These are phyloP conservation scores for cucumber (Cucumis sativus) DNA, from an alignment of 306 rosid genomes.

Conservation along the genomic window DNA sequence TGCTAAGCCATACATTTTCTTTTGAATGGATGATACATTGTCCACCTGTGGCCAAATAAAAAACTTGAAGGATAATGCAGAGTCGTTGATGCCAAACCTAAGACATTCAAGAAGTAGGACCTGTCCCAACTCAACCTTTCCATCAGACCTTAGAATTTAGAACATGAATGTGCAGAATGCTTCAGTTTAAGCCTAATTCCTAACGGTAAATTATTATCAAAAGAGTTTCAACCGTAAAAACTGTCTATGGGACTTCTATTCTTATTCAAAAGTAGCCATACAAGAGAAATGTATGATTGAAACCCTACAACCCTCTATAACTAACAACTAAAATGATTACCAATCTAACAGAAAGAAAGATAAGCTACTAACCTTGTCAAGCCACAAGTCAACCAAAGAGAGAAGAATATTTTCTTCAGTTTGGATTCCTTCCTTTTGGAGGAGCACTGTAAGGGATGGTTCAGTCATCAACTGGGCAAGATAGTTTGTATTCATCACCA, in stretches of 20 bases:
- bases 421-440: constrained; percentile 54
- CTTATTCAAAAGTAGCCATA: neutral
- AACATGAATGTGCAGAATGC: neutral
- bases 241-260: neutral
- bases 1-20: constrained; percentile 76
- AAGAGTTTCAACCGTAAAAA: neutral
- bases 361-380: constrained; percentile 65
- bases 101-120: neutral
- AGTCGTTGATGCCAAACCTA: constrained; percentile 2
- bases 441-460: constrained; percentile 54
- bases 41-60: constrained; percentile 50
- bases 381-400: constrained; percentile 85
- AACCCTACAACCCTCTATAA: neutral
- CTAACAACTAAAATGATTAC: neutral
- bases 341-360: neutral
- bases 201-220: neutral
- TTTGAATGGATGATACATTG: constrained; percentile 76
- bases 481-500: constrained; percentile 88
- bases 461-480: constrained; percentile 80
- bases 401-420: constrained; percentile 73
- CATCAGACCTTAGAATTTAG: neutral
- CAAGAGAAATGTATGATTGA: neutral
- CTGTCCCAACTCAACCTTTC: neutral
- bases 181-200: neutral
- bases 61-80: neutral